A percentile compares a stretch with the other conserved stretches of the same genome.
Conservation (phyloP, 2,329 filamentous ascomycete genomes). For the Colletotrichum coccodes region DNA sequence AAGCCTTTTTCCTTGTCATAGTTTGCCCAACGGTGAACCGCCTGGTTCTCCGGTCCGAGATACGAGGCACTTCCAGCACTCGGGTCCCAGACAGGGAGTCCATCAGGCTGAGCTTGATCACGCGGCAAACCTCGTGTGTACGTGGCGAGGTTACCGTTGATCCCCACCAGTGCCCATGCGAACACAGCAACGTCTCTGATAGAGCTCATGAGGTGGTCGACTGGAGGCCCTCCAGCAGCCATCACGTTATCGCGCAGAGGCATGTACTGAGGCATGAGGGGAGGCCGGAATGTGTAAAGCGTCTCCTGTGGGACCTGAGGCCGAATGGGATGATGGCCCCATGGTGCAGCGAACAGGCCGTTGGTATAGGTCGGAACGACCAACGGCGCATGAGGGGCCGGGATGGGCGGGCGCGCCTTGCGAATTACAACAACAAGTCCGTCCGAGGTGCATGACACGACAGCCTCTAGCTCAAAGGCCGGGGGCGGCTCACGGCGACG, state of each 20-base stretch:
- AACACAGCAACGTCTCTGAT: conserved; percentile 91
- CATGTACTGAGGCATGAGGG: conserved; percentile 55
- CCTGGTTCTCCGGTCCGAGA: conserved; percentile 49
- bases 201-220: conserved; percentile 77
- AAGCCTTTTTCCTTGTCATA: conserved; percentile 30
- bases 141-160: conserved; percentile 78
- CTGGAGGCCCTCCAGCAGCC: conserved; percentile 61
- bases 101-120: conserved; percentile 69
- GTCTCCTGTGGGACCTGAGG: conserved; percentile 54
- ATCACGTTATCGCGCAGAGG: conserved; percentile 55
- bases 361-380: conserved; percentile 61
- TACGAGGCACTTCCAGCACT: conserved; percentile 44
- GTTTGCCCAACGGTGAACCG: conserved; percentile 39
- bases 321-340: conserved; percentile 75
- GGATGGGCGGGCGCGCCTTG: conserved; percentile 76
- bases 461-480: conserved; percentile 81
- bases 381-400: conserved; percentile 62
- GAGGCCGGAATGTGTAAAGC: conserved; percentile 55
- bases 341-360: conserved; percentile 83
- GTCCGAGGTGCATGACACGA: conserved; percentile 92
- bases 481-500: conserved; percentile 44
- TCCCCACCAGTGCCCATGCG: conserved; percentile 83
- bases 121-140: conserved; percentile 70
- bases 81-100: conserved; percentile 69
- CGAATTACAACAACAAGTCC: conserved; percentile 85